A percentile compares a stretch with the other conserved stretches of the same genome.
phyloP scores from a whole-genome alignment of 2,329 filamentous ascomycete genomes.

The Dactylellina cionopaga region DNA sequence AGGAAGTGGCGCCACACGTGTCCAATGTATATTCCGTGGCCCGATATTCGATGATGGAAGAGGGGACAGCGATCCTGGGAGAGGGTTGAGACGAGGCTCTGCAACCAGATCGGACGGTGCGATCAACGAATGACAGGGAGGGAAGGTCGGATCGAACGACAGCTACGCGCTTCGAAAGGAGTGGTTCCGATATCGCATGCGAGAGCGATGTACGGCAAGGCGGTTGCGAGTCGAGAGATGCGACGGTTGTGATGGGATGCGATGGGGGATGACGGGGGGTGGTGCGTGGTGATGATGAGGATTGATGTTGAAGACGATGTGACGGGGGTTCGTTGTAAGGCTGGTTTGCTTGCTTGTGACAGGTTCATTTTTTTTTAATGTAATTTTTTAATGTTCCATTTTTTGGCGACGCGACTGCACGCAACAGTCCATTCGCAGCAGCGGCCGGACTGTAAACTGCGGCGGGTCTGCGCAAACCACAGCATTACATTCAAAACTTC shows the following conservation, averaged over 20 bases:
- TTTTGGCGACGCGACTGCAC: slow-evolving; percentile 39
- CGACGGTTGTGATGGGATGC: slow-evolving; percentile 10
- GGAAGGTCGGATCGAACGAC: slow-evolving; percentile 46
- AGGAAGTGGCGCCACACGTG: slow-evolving; percentile 31
- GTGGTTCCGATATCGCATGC: slow-evolving; percentile 34
- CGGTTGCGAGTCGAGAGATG: slow-evolving; percentile 2
- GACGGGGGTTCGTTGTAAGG: slow-evolving; percentile 29
- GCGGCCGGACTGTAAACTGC: slow-evolving; percentile 34
- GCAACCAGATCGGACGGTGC: neutral
- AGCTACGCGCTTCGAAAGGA: slow-evolving; percentile 52
- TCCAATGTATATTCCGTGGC: slow-evolving; percentile 28
- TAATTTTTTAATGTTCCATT: slow-evolving; percentile 6
- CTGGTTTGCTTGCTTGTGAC: slow-evolving; percentile 26
- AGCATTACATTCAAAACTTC: slow-evolving; percentile 1
- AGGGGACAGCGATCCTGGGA: slow-evolving; percentile 3
- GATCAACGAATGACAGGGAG: slow-evolving; percentile 52
- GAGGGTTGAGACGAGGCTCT: slow-evolving; percentile 16
- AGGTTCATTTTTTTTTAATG: slow-evolving; percentile 6
- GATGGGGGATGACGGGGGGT: slow-evolving; percentile 2
- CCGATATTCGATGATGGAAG: slow-evolving; percentile 29
- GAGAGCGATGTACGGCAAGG: slow-evolving; percentile 11
- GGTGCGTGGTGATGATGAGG: no score
- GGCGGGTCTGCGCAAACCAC: slow-evolving; percentile 26
- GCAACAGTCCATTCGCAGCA: neutral
- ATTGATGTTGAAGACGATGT: neutral